Evolutionary conservation across 1,284 basidiomycete genomes (phyloP).

Genomic region (Xerocomus minutiporus): DNA sequence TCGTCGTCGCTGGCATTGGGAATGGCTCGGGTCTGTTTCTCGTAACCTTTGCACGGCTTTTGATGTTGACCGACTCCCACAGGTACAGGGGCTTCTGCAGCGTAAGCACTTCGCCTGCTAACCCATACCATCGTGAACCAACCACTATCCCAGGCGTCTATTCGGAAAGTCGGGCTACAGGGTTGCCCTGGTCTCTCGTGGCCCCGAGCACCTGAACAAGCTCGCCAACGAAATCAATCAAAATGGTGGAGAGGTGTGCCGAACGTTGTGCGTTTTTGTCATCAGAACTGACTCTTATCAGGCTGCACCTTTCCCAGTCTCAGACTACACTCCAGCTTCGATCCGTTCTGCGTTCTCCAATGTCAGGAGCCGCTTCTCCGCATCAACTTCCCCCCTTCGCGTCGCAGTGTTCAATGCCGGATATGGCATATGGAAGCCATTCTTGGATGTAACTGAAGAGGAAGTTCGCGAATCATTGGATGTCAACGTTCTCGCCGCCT

Average conservation of each 20-base stretch:
- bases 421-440: constrained; percentile 57
- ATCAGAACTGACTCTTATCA: constrained; percentile 24
- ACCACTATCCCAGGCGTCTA: constrained; percentile 42
- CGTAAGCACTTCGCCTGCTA: constrained; percentile 40
- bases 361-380: constrained; percentile 50
- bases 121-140: background rate
- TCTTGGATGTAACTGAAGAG: constrained; percentile 61
- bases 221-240: constrained; percentile 53
- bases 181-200: constrained; percentile 65
- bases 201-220: constrained; percentile 47
- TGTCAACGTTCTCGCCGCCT: constrained; percentile 57
- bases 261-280: constrained; percentile 3
- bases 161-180: constrained; percentile 65
- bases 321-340: constrained; percentile 50
- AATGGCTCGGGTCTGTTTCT: constrained; percentile 33
- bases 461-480: constrained; percentile 50
- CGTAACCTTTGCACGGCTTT: background rate
- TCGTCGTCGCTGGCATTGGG: constrained; percentile 55
- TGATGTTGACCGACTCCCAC: background rate
- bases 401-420: constrained; percentile 67
- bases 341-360: constrained; percentile 51
- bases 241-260: constrained; percentile 53
- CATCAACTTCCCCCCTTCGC: constrained; percentile 46
- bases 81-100: constrained; percentile 61
- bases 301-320: constrained; percentile 59